Base-by-base conservation (phyloP, 306 rosid genomes). In the Senna tora region DNA sequence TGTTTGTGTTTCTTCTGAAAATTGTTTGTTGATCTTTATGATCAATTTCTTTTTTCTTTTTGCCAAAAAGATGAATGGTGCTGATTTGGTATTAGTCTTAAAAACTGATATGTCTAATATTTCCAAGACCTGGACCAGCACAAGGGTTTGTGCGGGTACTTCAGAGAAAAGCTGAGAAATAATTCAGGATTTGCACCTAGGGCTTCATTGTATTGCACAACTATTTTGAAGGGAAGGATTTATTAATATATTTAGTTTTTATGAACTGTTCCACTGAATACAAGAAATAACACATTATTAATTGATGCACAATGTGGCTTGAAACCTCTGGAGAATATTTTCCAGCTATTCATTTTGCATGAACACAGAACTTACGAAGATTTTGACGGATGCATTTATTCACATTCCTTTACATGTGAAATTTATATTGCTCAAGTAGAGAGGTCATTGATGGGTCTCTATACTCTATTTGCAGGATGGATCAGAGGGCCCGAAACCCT, bases 401-500 rank as follows among this genome's bases (percentile, higher is more conserved):
- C 38, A 65, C 17, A 41, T 57, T 81, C 58, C 47, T 30, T n/a
- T 55, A 19, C 17, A 51, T 12, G 19, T 69, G 47, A 46, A 28
- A 34, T 46, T 50, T 50, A 43, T 33, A 39, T 73, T 47, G 17
- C 5, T 82, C n/a, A n/a, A n/a, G 33, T 45, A 15, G 25, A 21
- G 17, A 55, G 65, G 67, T 56, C 38, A 49, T 53, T 67, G 53
- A 69, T 17, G 53, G 53, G 21, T 49, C 13, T 51, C 14, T 11
- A 38, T 68, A 41, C 13, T 51, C 14, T 11, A 38, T 68, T 64
- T 77, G 78, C 92, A 94, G 99, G 96, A 86, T 67, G 80, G 76
- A 9, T 52, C 80, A 21, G 97, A 94, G 67, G 80, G 88, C 53
- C 85, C 85, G 51, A 89, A 72, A 79, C 87, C 89, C 9, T 53